Evolutionary conservation across 1,284 basidiomycete genomes (phyloP), one percentile per base, ranked within the genome.

Genomic region (Omphalotus olearius): DNA sequence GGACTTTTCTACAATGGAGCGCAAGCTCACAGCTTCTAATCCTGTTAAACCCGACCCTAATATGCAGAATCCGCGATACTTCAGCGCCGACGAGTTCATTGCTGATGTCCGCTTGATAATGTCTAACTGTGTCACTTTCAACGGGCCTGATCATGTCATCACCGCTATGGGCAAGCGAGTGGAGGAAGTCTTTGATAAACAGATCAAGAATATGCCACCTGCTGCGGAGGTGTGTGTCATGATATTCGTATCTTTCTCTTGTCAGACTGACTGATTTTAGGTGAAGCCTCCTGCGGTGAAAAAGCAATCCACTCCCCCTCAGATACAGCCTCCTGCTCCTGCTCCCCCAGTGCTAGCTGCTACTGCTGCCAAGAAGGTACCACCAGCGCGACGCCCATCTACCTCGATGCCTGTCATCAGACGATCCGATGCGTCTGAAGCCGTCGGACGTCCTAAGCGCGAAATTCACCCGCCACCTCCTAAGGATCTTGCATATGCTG

Each of bases 401-500:
- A 85, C 83, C 0, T 82, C 86, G n/a, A 78, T 90, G 6, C 90
- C 89, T 45, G 81, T 83, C 48, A 88, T 91, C 59, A 80, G 88
- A 40, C 85, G 89, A 25, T 83, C 82, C 14, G 85, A 87, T 13
- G 75, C 73, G 13, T 69, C 74, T 41, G 71, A 81, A 55, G 71
- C 70, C 25, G 69, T 75, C 36, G 79, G 82, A n/a, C 83, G 96
- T 17, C 96, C 96, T 0, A 98, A 98, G 72, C 90, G 96, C 49
- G 96, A 98, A 68, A 95, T 98, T 37, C 94, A 98, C 62, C 93
- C 95, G 10, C 95, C 95, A 16, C 86, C 93, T 13, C 86, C 93
- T 0, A 94, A 93, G 68, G 96, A 98, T 61, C 71, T 97, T 17
- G 82, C 89, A 0, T 97, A 94, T 65, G 77, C 81, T 26, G 90